A percentile compares a stretch with the other conserved stretches of the same genome.
Evolutionary conservation across 768 basidiomycete species (phyloP).

Genomic region (Clitopilus hobsonii): DNA sequence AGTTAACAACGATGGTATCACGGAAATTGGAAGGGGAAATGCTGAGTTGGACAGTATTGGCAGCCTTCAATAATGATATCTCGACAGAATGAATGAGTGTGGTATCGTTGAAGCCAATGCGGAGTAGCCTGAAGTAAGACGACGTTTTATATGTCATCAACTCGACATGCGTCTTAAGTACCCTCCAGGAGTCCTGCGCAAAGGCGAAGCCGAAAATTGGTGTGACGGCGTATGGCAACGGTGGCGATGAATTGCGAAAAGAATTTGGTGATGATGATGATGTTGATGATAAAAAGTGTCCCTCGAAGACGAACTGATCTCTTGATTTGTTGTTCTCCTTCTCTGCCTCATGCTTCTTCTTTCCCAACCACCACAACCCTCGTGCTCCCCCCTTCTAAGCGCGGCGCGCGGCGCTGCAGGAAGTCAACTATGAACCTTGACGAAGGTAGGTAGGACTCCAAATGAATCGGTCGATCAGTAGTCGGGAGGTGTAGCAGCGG

Average conservation of each 20-base stretch:
- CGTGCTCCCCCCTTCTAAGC: not conserved
- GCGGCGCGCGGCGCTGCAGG: not conserved
- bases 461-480: no score
- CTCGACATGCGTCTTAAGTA: not conserved
- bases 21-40: not conserved
- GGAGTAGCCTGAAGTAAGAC: not conserved
- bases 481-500: no score
- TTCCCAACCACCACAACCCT: not conserved
- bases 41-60: not conserved
- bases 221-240: not conserved
- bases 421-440: not conserved
- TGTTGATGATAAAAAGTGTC: not conserved
- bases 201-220: not conserved
- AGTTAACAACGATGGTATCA: not conserved
- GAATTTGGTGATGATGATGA: no score
- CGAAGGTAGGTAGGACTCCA: no score
- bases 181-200: not conserved
- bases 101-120: not conserved
- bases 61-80: not conserved
- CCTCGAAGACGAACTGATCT: not conserved
- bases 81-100: not conserved
- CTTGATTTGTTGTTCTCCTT: not conserved
- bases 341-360: not conserved
- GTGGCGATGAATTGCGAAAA: not conserved
- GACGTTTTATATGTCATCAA: not conserved